Percentiles rank a stretch among this genome's conserved stretches.
phyloP scores from a whole-genome alignment of 2,329 filamentous ascomycete genomes.

The Alternaria postmessia region DNA sequence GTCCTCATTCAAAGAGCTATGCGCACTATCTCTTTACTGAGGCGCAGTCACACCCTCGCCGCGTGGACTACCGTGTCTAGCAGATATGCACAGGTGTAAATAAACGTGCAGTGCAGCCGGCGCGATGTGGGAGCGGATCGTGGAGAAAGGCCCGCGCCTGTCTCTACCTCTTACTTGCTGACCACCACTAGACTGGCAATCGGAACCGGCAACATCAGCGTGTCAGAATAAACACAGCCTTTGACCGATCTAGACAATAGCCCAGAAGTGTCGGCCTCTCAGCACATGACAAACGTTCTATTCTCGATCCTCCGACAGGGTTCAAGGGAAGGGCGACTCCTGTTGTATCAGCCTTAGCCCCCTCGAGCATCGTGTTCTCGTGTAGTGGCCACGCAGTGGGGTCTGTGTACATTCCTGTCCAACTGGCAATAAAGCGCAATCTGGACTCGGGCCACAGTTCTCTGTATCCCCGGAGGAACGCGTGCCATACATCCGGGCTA shows the following conservation, averaged over 20 bases:
- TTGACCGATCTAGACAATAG: conserved; percentile 17
- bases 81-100: conserved; percentile 49
- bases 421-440: conserved; percentile 40
- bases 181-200: conserved; percentile 39
- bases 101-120: conserved; percentile 53
- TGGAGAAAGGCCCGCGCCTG: conserved; percentile 44
- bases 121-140: conserved; percentile 51
- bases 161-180: conserved; percentile 47
- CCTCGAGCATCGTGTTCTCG: conserved; percentile 35
- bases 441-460: conserved; percentile 40
- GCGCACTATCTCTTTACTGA: conserved; percentile 18
- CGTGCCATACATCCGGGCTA: conserved; percentile 1
- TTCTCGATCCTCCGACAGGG: conserved; percentile 22
- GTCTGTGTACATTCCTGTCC: conserved; percentile 43
- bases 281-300: conserved; percentile 20
- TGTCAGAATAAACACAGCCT: conserved; percentile 8
- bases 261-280: conserved; percentile 7
- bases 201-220: conserved; percentile 6
- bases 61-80: conserved; percentile 46
- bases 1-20: conserved; percentile 11
- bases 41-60: conserved; percentile 41
- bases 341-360: conserved; percentile 30
- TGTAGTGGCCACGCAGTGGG: conserved; percentile 39
- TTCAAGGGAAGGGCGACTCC: conserved; percentile 15
- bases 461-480: conserved; percentile 22